phyloP scores from a whole-genome alignment of 2,329 filamentous ascomycete species.

The Botrytis tulipae region DNA sequence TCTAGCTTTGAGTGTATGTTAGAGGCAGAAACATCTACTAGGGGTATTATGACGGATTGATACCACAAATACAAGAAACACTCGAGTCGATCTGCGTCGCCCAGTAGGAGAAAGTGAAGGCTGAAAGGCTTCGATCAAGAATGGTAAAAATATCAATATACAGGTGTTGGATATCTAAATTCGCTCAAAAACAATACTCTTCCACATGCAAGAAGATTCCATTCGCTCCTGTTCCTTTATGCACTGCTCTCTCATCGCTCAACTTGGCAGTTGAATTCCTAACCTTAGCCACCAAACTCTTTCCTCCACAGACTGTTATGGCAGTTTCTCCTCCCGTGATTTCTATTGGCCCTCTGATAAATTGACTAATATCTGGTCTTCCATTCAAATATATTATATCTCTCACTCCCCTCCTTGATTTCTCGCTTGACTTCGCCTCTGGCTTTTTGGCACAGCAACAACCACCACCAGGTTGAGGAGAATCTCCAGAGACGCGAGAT shows the following conservation, averaged over 20 bases:
- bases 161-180: neutral
- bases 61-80: neutral
- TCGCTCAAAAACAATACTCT: conserved; percentile 53
- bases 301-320: conserved; percentile 59
- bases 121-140: neutral
- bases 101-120: neutral
- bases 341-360: conserved; percentile 56
- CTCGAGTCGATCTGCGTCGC: neutral
- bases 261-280: conserved; percentile 55
- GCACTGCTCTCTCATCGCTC: conserved; percentile 60
- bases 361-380: conserved; percentile 51
- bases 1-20: neutral
- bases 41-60: no score
- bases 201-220: conserved; percentile 61
- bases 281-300: conserved; percentile 51
- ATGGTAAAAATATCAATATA: neutral
- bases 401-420: conserved; percentile 5
- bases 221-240: conserved; percentile 63
- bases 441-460: conserved; percentile 18
- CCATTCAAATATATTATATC: conserved; percentile 38
- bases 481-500: neutral
- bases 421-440: conserved; percentile 3
- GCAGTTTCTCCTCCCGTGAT: conserved; percentile 59
- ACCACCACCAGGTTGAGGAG: neutral
- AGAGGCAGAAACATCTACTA: neutral